Conservation (phyloP, 495 filamentous ascomycete genomes). For the Cryomyces antarcticus region DNA sequence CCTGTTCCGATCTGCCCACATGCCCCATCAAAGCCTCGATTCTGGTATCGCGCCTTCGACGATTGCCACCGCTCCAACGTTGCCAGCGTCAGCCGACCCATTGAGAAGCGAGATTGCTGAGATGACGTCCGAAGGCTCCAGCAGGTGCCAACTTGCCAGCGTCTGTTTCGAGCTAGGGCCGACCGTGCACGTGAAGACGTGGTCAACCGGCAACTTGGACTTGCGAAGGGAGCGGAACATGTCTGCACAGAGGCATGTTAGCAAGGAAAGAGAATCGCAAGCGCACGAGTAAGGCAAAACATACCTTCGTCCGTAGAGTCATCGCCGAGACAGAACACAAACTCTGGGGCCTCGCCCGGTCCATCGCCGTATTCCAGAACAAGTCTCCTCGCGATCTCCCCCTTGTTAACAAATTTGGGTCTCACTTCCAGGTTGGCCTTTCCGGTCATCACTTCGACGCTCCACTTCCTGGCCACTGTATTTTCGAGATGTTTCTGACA, state of each 20-base stretch:
- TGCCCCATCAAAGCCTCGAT: too few relatives aligned
- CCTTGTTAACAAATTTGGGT: conserved; percentile 91
- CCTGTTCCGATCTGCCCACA: too few relatives aligned
- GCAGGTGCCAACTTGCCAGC: conserved; percentile 64
- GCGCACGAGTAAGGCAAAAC: conserved; percentile 2
- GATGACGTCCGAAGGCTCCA: conserved; percentile 75
- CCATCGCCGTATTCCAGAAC: conserved; percentile 40
- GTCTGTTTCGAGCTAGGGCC: conserved; percentile 76
- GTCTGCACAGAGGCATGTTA: conserved; percentile 9
- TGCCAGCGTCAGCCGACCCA: conserved; percentile 24
- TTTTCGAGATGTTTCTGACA: conserved; percentile 58
- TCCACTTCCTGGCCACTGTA: conserved; percentile 53
- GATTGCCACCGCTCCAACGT: conserved; percentile 20
- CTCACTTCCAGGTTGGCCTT: conserved; percentile 95
- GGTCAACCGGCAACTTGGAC: conserved; percentile 32
- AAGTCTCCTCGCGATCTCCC: conserved; percentile 67
- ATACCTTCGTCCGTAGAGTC: conserved; percentile 95
- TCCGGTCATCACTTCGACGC: conserved; percentile 85
- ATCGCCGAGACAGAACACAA: conserved; percentile 77
- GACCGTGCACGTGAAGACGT: conserved; percentile 73
- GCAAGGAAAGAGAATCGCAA: not conserved
- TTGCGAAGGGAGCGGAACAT: conserved; percentile 23
- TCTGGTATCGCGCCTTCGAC: conserved; percentile 10
- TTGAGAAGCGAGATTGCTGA: conserved; percentile 53
- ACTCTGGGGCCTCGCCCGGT: conserved; percentile 35